Evolutionary conservation across 192 early-diverging fungal genomes (phyloP), one percentile per base, ranked within the genome.

Genomic region (Lunasporangiospora selenospora): DNA sequence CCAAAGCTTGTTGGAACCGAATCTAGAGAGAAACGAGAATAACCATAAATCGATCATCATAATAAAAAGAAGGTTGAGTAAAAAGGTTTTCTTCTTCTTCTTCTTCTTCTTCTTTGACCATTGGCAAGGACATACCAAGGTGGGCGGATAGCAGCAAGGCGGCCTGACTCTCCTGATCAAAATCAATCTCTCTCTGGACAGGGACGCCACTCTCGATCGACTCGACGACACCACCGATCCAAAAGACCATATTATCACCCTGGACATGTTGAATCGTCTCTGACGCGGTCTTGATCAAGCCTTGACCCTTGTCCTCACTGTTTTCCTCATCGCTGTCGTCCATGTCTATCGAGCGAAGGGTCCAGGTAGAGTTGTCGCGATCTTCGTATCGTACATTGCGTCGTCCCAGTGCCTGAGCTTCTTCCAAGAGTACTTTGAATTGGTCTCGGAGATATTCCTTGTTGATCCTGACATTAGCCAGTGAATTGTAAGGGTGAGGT

Each of bases 1-100:
- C 89, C 89, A 54, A 86, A 77, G 73, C 83, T 88, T 47, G 88
- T 79, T 0, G 86, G 76, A 1, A 88, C 89, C 9, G 83, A 83
- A 48, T 90, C 89, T 84, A 51, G 33, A 6, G 31, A 37, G 29
- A 37, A 37, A 31, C 23, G 13, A 30, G 21, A 26, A 13, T 33
- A 6, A n/a, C n/a, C n/a, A n/a, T n/a, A n/a, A n/a, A n/a, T n/a
- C n/a, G n/a, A n/a, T n/a, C n/a, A n/a, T n/a, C n/a, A n/a, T n/a
- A n/a, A n/a, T n/a, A n/a, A n/a, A n/a, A n/a, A n/a, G n/a, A n/a
- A 16, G 42, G n/a, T n/a, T n/a, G n/a, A n/a, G n/a, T n/a, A n/a
- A n/a, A n/a, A n/a, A n/a, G n/a, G n/a, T n/a, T n/a, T n/a, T n/a
- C n/a, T n/a, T n/a, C n/a, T n/a, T n/a, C n/a, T n/a, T n/a, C n/a